Evolutionary conservation across 805 yeast genomes (phyloP), one percentile per base, ranked within the genome.

Genomic region (Metschnikowia anglica): DNA sequence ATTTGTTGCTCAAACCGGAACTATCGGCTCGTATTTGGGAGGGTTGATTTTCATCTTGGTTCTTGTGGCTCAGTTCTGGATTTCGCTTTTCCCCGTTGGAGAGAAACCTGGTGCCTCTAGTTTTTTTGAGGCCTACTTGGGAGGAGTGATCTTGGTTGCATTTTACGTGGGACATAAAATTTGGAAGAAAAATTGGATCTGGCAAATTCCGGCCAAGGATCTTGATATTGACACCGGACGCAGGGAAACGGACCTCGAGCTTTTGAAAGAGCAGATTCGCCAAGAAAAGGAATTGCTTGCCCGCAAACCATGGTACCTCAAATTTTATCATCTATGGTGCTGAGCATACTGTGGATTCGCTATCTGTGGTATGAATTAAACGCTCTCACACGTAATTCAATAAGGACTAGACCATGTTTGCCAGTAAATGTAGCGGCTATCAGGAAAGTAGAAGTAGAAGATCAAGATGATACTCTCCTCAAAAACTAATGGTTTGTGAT

Each of bases 141-240:
- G 79, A 24, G 67, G 70, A 44, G 73, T 75, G 10, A 71, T 77
- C 27, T 62, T 74, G 41, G 42, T 76, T 8, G 61, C 56, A 3
- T 64, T 69, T 35, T 77, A 70, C 55, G 15, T 68, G 4, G 73
- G 69, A 17, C 79, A 73, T 60, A 76, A 73, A 53, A 27, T 68
- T 17, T 75, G 73, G 72, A 68, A 65, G 45, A 72, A 61, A 47
- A 73, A 73, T 48, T 74, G 76, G 73, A 60, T 57, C 23, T 56
- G 68, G 13, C 72, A 70, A 53, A 60, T 74, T 44, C 68, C 69
- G 35, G 67, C 77, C 25, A 53, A 60, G 33, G 76, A 77, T 25
- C 75, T 83, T 52, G 85, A 81, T 51, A 58, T 83, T 31, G 83
- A 78, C 55, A 69, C 79, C 37, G 89, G 89, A 40, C 76, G 85